phyloP scores from a whole-genome alignment of 2,329 filamentous ascomycete species.

The Ophidiomyces ophidiicola region DNA sequence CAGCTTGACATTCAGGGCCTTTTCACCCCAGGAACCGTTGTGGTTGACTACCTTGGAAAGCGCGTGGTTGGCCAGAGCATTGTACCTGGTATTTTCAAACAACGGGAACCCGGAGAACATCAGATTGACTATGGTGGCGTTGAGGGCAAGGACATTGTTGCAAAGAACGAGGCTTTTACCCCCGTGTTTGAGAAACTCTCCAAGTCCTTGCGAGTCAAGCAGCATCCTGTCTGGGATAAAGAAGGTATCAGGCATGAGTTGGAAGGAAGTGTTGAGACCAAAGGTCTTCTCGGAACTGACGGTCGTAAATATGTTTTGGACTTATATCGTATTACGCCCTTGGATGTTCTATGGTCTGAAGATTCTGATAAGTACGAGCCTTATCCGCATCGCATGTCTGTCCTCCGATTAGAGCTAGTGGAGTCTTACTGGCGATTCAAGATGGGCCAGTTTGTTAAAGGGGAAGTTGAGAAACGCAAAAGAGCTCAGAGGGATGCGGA shows the following conservation, averaged over 20 bases:
- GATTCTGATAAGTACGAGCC: constrained; percentile 48
- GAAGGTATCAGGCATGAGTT: constrained; percentile 79
- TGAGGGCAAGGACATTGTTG: constrained; percentile 90
- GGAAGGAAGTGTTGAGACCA: constrained; percentile 93
- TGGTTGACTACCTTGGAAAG: constrained; percentile 94
- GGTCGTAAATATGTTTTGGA: constrained; percentile 96
- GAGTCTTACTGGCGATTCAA: constrained; percentile 74
- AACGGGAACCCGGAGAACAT: constrained; percentile 91
- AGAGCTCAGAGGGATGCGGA: constrained; percentile 29
- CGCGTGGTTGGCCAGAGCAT: constrained; percentile 96
- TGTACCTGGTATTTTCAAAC: constrained; percentile 97
- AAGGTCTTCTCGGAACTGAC: constrained; percentile 92
- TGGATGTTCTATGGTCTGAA: constrained; percentile 86
- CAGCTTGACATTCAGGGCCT: constrained; percentile 90
- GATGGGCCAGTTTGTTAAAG: constrained; percentile 78
- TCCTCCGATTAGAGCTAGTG: constrained; percentile 78
- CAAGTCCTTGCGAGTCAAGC: constrained; percentile 80
- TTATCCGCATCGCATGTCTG: constrained; percentile 95
- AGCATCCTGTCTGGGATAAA: constrained; percentile 96
- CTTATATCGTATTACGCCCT: constrained; percentile 81
- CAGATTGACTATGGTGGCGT: constrained; percentile 98
- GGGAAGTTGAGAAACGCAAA: constrained; percentile 56
- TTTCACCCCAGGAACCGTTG: constrained; percentile 89
- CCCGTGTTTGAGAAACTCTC: constrained; percentile 81
- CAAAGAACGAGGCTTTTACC: constrained; percentile 75